phyloP scores from a whole-genome alignment of 495 filamentous ascomycete species.

The Evernia prunastri region DNA sequence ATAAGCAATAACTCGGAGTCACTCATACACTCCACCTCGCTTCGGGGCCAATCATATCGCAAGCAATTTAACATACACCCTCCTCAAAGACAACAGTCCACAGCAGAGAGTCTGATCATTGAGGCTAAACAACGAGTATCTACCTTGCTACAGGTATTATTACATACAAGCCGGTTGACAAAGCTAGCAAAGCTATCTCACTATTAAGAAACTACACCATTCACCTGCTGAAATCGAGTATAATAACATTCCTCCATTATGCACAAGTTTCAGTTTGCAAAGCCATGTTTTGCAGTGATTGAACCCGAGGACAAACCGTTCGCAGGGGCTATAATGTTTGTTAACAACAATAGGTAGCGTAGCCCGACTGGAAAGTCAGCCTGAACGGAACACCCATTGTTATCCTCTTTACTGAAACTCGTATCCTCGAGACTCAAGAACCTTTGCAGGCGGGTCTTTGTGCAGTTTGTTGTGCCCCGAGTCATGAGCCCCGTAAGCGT shows the following conservation, averaged over 20 bases:
- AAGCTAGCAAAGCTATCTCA: not conserved
- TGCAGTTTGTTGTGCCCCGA: slow-evolving; percentile 24
- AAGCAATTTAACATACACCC: too few species aligned
- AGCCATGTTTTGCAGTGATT: not conserved
- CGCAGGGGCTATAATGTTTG: not conserved
- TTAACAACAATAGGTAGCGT: not conserved
- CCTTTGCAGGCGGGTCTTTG: slow-evolving; percentile 21
- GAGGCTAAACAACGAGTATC: too few species aligned
- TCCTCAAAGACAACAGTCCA: too few species aligned
- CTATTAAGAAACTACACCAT: not conserved
- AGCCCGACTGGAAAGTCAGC: not conserved
- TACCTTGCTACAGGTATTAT: too few species aligned
- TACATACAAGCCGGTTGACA: too few species aligned
- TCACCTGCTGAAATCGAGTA: not conserved
- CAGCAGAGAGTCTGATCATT: too few species aligned
- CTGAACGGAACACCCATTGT: not conserved
- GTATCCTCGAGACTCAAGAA: slow-evolving; percentile 17
- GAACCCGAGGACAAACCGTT: not conserved
- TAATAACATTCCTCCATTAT: not conserved
- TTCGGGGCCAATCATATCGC: too few species aligned
- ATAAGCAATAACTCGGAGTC: too few species aligned
- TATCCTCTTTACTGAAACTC: not conserved
- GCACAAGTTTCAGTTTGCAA: not conserved
- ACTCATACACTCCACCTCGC: too few species aligned
- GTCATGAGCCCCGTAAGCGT: slow-evolving; percentile 21